These are phyloP conservation scores for Cyclotella sp. DNA, from an alignment of 108 stramenopile species.

Conservation along the genomic window DNA sequence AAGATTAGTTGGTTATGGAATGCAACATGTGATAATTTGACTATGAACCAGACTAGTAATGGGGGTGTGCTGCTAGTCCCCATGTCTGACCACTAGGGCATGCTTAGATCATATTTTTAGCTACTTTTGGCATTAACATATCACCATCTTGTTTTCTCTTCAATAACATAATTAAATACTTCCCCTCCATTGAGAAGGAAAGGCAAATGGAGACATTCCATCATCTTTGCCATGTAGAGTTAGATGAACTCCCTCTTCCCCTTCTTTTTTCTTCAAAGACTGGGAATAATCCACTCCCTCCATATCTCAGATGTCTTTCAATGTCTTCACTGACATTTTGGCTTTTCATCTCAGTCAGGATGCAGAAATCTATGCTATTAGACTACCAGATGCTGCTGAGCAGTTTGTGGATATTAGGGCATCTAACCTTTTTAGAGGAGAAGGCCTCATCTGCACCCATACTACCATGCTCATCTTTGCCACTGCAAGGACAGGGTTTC, in stretches of 20 bases:
- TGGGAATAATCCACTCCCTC: conserved; percentile 23
- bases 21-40: no score
- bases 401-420: conserved; percentile 72
- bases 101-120: no score
- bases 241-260: conserved; percentile 77
- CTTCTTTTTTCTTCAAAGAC: conserved; percentile 60
- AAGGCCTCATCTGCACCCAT: conserved; percentile 63
- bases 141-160: no score
- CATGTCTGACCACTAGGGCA: no score
- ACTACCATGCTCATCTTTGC: conserved; percentile 60
- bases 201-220: conserved; percentile 72
- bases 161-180: no score
- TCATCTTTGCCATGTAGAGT: conserved; percentile 66
- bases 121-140: no score
- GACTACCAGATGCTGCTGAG: conserved; percentile 69
- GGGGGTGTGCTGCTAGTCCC: no score
- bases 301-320: conserved; percentile 45
- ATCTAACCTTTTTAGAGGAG: conserved; percentile 73
- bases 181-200: no score
- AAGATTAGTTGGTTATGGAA: no score
- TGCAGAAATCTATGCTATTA: conserved; percentile 87
- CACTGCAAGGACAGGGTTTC: conserved; percentile 43
- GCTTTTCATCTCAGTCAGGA: conserved; percentile 81
- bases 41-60: no score
- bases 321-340: conserved; percentile 70